Conservation (phyloP, 331 rosid genomes). For the Arachis monticola region DNA sequence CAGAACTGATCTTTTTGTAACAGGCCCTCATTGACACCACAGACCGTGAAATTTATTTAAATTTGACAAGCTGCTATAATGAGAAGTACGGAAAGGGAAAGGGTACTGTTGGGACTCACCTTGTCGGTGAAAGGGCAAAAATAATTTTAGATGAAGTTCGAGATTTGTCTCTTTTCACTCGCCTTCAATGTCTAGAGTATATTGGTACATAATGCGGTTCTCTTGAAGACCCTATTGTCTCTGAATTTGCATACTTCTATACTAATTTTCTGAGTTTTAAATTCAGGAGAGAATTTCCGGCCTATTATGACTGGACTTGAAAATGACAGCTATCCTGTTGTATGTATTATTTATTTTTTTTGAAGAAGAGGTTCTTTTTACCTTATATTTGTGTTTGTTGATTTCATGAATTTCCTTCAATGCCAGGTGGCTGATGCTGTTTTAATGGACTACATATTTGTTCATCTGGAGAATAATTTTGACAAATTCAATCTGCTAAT, state of each 20-base stretch:
- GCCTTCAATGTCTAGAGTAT: conserved; percentile 71
- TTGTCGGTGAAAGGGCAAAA: conserved; percentile 84
- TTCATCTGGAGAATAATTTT: conserved; percentile 78
- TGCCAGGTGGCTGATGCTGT: conserved; percentile 80
- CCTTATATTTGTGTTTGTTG: conserved; percentile 21
- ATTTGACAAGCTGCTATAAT: conserved; percentile 71
- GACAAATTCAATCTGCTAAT: conserved; percentile 94
- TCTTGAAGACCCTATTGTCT: conserved; percentile 13
- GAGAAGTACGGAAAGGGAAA: conserved; percentile 67
- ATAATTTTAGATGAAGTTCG: conserved; percentile 86
- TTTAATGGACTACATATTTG: conserved; percentile 72
- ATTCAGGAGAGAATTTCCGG: conserved; percentile 78
- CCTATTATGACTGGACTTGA: conserved; percentile 61
- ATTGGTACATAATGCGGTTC: conserved; percentile 61
- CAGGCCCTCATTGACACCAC: conserved; percentile 86
- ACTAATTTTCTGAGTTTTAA: conserved; percentile 43
- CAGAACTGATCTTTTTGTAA: conserved; percentile 29
- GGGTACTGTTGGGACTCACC: conserved; percentile 91
- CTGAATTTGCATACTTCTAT: conserved; percentile 31
- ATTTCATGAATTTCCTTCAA: conserved; percentile 26
- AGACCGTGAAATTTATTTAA: conserved; percentile 75
- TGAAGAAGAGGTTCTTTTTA: conserved; percentile 7
- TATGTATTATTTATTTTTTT: conserved; percentile 49
- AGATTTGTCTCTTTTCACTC: conserved; percentile 66
- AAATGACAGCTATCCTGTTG: conserved; percentile 57